Base-by-base conservation (phyloP, 2,329 filamentous ascomycete genomes). In the Aspergillus tubingensis region DNA sequence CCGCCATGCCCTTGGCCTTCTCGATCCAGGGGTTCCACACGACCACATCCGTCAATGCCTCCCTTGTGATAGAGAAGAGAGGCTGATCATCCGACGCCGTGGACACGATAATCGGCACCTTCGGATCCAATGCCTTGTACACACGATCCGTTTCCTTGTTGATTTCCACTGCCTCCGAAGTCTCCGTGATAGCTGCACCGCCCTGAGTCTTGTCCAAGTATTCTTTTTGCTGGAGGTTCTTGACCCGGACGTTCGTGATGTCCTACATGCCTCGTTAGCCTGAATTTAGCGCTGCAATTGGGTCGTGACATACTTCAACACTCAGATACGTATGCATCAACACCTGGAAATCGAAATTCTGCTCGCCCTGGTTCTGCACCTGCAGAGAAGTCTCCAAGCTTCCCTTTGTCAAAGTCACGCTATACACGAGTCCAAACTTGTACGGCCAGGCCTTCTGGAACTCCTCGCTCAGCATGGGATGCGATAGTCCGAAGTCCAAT, bases 21-120 rank as follows among this genome's bases (percentile, higher is more conserved):
- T 93, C 91, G 43, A 84, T 83, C 92, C 94, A 97, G 1, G 95
- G 95, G 78, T 99, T 99, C 95, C 95, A 99, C 30, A 98, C 90
- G 1, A 97, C 94, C 15, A 95, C 88, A 67, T 98, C 91, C 63
- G 86, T 85, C 67, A 99, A 83, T 67, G 92, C 93, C 77, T 97
- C 92, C 63, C 95, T 87, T 43, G 89, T 86, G 58, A 98, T 83
- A 61, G 88, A 87, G 80, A 90, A 92, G 54, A 84, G 80, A 13
- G 87, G 82, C 70, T 84, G 84, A 49, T 82, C 77, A 47, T 80
- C 87, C 0, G 86, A 87, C 2, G 69, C 62, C 3, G 74, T 70
- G 11, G 74, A 63, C 11, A 78, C 66, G 10, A 74, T 57, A 52
- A 79, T 72, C 17, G 77, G 76, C 30, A 71, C 67, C 21, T 67